phyloP scores from a whole-genome alignment of 2,329 filamentous ascomycete species.

The Diaporthe sp. region DNA sequence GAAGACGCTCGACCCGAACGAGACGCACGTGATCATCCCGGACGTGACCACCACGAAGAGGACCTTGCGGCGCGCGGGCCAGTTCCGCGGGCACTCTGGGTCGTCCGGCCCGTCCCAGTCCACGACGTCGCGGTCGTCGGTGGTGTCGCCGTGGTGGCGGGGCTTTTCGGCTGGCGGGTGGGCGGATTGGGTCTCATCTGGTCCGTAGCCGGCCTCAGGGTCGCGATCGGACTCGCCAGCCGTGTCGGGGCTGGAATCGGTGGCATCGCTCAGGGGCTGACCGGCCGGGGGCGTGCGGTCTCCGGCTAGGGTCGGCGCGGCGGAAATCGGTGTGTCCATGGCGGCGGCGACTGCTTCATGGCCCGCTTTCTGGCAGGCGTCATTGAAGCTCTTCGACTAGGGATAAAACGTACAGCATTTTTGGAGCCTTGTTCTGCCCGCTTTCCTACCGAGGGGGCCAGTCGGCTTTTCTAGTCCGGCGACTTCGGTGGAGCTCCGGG shows the following conservation, averaged over 20 bases:
- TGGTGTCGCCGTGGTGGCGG: neutral
- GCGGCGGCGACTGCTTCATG: neutral
- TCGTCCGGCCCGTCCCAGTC: constrained; percentile 44
- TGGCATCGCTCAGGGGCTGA: neutral
- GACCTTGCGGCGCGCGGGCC: constrained; percentile 39
- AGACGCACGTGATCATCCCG: constrained; percentile 40
- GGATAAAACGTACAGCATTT: too few species aligned
- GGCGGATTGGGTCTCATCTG: neutral
- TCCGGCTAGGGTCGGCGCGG: constrained; percentile 18
- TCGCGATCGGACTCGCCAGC: neutral
- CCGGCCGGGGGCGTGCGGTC: constrained; percentile 10
- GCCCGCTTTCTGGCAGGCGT: neutral
- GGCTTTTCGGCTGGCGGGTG: neutral
- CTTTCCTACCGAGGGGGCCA: neutral
- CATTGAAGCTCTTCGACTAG: neutral
- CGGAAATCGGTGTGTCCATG: constrained; percentile 32
- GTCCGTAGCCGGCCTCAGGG: neutral
- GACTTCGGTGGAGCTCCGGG: constrained; percentile 20
- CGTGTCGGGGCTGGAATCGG: neutral
- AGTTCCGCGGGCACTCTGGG: constrained; percentile 43
- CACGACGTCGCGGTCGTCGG: constrained; percentile 27
- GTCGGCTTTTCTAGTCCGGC: constrained; percentile 12
- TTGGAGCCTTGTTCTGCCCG: neutral
- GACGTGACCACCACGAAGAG: constrained; percentile 41
- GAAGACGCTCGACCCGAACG: constrained; percentile 44